A percentile compares a stretch with the other conserved stretches of the same genome.
Evolutionary conservation across 164 flowering plant genomes (phyloP).

Genomic region (Santalum album): DNA sequence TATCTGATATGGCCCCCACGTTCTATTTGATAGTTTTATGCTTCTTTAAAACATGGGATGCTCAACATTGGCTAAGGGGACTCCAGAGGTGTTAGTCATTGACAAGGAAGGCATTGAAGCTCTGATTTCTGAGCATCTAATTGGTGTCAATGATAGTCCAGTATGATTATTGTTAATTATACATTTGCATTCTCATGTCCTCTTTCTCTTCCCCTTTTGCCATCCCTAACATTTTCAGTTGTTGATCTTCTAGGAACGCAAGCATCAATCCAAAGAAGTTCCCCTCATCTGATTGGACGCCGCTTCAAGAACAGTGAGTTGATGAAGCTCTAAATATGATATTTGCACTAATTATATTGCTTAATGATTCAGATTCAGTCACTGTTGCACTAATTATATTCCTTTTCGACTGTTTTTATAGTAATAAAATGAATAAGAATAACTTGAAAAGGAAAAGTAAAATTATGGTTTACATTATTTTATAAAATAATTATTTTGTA

Average conservation of each 20-base stretch:
- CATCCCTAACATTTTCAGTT: too few species aligned
- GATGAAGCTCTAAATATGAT: conserved; percentile 94
- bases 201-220: background rate
- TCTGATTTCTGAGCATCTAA: conserved; percentile 76
- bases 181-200: background rate
- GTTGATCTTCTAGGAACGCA: conserved; percentile 19
- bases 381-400: conserved; percentile 54
- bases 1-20: background rate
- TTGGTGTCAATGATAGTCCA: conserved; percentile 72
- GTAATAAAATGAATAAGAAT: too few species aligned
- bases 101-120: conserved; percentile 92
- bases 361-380: conserved; percentile 81
- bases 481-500: too few species aligned
- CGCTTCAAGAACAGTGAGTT: conserved; percentile 88
- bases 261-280: conserved; percentile 65
- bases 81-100: conserved; percentile 87
- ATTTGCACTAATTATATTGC: conserved; percentile 71
- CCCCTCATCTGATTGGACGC: conserved; percentile 77
- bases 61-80: conserved; percentile 69
- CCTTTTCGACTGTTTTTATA: background rate
- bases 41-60: conserved; percentile 41
- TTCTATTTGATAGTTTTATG: background rate
- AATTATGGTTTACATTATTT: too few species aligned
- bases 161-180: conserved; percentile 24
- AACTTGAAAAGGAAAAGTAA: too few species aligned